Evolutionary conservation across 768 basidiomycete genomes (phyloP).

Genomic region (Tricholoma terreum): DNA sequence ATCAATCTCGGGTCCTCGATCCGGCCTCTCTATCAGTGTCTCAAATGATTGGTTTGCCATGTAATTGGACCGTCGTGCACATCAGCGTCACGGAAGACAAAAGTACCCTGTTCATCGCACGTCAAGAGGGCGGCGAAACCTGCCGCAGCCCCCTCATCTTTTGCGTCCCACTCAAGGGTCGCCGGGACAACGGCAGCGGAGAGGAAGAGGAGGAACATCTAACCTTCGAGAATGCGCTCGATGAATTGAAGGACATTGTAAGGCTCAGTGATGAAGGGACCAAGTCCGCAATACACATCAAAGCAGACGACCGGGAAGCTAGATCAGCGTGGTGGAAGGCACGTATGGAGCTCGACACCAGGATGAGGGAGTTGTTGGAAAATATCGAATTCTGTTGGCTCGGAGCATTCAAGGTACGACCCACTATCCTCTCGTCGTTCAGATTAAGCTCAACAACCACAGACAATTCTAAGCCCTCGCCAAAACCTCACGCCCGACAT

Average conservation of each 20-base stretch:
- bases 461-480: constrained; percentile 64
- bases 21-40: constrained; percentile 39
- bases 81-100: constrained; percentile 83
- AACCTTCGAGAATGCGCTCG: constrained; percentile 68
- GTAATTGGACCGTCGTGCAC: constrained; percentile 80
- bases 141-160: constrained; percentile 67
- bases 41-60: constrained; percentile 51
- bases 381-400: constrained; percentile 97
- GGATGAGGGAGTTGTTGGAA: constrained; percentile 69
- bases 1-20: constrained; percentile 45
- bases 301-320: constrained; percentile 60
- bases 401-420: constrained; percentile 89
- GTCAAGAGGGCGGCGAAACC: constrained; percentile 56
- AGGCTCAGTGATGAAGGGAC: constrained; percentile 64
- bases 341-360: constrained; percentile 68
- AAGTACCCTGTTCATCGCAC: constrained; percentile 77
- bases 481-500: constrained; percentile 39
- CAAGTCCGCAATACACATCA: constrained; percentile 67
- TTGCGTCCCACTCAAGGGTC: constrained; percentile 83
- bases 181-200: constrained; percentile 67
- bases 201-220: constrained; percentile 69
- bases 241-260: constrained; percentile 79
- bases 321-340: constrained; percentile 85
- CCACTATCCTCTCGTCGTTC: not conserved
- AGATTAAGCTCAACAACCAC: constrained; percentile 2